A percentile compares a stretch with the other conserved stretches of the same genome.
Conservation (phyloP, 2,329 filamentous ascomycete genomes). For the Aspergillus texensis region DNA sequence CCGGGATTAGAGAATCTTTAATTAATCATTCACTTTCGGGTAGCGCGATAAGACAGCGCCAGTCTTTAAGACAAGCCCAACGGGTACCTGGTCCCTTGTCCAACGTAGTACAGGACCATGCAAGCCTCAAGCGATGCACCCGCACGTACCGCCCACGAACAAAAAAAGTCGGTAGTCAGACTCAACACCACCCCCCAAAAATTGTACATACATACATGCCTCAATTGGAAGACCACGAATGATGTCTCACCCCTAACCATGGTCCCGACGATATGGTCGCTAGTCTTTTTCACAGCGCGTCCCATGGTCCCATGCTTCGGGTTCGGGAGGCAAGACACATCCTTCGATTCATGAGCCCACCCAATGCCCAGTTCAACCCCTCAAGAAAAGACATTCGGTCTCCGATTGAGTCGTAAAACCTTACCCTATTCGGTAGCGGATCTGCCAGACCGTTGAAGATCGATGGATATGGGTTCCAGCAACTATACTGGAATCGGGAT, state of each 20-base stretch:
- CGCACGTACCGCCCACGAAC: neutral
- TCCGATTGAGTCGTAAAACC: conserved; percentile 1
- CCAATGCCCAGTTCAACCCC: neutral
- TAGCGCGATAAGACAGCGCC: neutral
- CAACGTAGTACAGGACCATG: neutral
- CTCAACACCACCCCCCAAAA: too few species aligned
- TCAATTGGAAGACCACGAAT: neutral
- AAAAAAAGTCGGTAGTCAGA: neutral
- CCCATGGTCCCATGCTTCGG: neutral
- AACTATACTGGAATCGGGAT: neutral
- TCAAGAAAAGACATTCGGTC: neutral
- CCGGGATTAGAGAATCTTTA: neutral
- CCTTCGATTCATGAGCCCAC: neutral
- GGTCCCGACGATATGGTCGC: neutral
- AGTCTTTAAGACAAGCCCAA: neutral
- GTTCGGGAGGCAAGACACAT: neutral
- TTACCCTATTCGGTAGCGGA: neutral
- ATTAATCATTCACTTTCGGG: neutral
- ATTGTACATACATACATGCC: too few species aligned
- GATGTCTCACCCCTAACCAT: neutral
- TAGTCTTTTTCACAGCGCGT: neutral
- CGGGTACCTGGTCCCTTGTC: neutral
- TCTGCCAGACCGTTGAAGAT: conserved; percentile 6
- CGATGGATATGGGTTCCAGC: neutral
- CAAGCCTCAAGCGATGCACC: neutral